Conservation (phyloP, 805 yeast genomes). For the Suhomyces pyralidae region DNA sequence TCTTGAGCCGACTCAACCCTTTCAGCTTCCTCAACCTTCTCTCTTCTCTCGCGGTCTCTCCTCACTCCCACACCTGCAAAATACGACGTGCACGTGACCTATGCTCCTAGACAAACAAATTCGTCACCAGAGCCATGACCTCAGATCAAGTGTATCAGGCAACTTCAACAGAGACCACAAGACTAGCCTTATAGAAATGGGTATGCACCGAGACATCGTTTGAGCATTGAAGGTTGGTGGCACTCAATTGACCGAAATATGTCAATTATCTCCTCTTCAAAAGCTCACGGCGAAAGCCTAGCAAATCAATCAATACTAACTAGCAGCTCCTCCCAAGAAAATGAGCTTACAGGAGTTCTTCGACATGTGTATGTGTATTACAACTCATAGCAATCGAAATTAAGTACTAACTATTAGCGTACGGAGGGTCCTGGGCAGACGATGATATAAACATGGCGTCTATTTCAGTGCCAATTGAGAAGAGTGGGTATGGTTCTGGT, state of each 20-base stretch:
- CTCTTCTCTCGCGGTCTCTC: not conserved
- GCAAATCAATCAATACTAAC: constrained; percentile 10
- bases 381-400: not conserved
- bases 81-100: not conserved
- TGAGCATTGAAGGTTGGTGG: not conserved
- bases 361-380: constrained; percentile 41
- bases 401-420: constrained; percentile 30
- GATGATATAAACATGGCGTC: constrained; percentile 45
- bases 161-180: not conserved
- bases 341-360: constrained; percentile 47
- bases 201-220: not conserved
- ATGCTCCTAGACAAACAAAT: not conserved
- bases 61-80: not conserved
- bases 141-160: not conserved
- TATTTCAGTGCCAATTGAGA: constrained; percentile 44
- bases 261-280: not conserved
- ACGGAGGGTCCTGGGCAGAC: constrained; percentile 49
- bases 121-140: constrained; percentile 2
- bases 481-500: constrained; percentile 5
- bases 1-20: no score
- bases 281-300: not conserved
- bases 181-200: not conserved
- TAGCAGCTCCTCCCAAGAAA: constrained; percentile 41
- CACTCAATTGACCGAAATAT: not conserved
- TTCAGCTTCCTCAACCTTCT: not conserved